Evolutionary conservation across 352 stramenopile genomes (phyloP).

Genomic region (Phytopythium mirpurense): DNA sequence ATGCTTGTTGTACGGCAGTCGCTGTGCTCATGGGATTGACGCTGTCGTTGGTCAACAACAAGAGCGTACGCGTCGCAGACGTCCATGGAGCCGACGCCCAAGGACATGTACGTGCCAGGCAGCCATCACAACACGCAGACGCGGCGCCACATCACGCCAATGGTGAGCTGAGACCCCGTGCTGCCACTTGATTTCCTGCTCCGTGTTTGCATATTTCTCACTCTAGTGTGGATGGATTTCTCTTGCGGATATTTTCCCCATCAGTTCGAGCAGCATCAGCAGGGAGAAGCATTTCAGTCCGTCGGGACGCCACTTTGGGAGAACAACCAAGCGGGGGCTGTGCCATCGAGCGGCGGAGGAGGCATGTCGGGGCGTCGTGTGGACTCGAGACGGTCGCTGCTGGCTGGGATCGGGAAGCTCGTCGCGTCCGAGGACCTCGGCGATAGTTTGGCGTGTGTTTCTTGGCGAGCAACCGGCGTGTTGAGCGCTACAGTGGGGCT

Average conservation of each 20-base stretch:
- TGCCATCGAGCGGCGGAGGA: constrained; percentile 10
- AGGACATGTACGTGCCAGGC: constrained; percentile 40
- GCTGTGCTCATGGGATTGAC: not conserved
- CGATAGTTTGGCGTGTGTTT: constrained; percentile 31
- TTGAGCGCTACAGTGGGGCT: not conserved
- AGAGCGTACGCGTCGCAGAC: constrained; percentile 65
- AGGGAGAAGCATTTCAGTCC: constrained; percentile 1
- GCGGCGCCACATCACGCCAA: constrained; percentile 54
- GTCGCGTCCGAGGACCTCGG: constrained; percentile 48
- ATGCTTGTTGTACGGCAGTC: too few relatives aligned
- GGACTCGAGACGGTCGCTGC: constrained; percentile 54
- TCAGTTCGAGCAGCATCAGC: constrained; percentile 11
- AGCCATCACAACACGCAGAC: constrained; percentile 51
- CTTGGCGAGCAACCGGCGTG: not conserved
- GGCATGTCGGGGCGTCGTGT: constrained; percentile 36
- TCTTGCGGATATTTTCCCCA: too few relatives aligned
- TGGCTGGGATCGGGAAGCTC: constrained; percentile 68
- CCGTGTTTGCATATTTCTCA: too few relatives aligned
- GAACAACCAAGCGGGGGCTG: not conserved
- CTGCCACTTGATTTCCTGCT: not conserved
- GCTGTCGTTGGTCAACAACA: not conserved
- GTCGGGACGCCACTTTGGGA: too few relatives aligned
- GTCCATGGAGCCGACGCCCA: constrained; percentile 38
- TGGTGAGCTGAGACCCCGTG: constrained; percentile 21
- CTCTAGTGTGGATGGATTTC: too few relatives aligned